These are phyloP conservation scores for Dendrobium catenatum DNA, from an alignment of 106 monocot species.

Conservation along the genomic window DNA sequence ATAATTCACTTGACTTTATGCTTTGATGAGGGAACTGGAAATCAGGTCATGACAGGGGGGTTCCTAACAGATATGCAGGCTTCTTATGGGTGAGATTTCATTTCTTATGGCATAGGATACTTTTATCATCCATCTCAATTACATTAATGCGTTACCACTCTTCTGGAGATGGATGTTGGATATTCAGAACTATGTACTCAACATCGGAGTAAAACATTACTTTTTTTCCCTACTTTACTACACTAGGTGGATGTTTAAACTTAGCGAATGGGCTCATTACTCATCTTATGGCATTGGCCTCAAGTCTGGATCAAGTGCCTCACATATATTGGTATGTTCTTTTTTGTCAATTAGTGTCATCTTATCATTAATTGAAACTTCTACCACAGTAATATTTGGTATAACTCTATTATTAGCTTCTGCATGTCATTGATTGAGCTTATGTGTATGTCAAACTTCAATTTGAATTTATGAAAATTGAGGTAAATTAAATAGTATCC, in stretches of 20 bases:
- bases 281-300: conserved; percentile 78
- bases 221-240: neutral
- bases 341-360: neutral
- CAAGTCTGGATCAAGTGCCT: conserved; percentile 71
- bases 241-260: conserved; percentile 89
- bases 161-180: neutral
- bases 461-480: neutral
- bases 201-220: neutral
- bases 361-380: no score
- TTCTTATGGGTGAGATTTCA: conserved; percentile 73
- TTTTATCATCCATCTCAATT: neutral
- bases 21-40: conserved; percentile 99
- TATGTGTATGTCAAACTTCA: neutral
- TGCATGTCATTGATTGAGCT: neutral
- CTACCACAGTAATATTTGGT: neutral
- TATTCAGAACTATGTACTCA: neutral
- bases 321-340: conserved; percentile 76
- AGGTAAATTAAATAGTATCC: neutral
- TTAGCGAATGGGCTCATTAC: conserved; percentile 87
- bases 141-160: neutral
- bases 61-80: conserved; percentile 95
- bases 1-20: conserved; percentile 91
- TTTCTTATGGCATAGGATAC: neutral
- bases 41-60: conserved; percentile 96
- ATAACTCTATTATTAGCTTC: neutral